Base-by-base conservation (phyloP, 2,329 filamentous ascomycete species). In the Magnaporthales sp. region DNA sequence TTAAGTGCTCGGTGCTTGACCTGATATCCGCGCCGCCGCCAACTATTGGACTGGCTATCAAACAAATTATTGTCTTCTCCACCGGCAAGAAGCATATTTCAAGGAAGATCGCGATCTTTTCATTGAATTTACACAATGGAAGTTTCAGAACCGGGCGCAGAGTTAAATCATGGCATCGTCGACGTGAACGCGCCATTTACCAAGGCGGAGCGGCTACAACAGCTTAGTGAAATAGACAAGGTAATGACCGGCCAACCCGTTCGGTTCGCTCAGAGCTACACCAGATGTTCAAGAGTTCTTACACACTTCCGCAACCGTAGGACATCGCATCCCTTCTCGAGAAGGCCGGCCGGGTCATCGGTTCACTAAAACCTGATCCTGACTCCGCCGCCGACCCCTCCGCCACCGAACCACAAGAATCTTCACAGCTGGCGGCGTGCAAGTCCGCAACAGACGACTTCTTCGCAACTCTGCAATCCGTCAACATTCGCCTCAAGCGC, bases 151-250 rank as follows among this genome's bases (percentile, higher is more conserved):
- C 24, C 29, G 26, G 64, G 64, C 3, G 67, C 38, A 19, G 72
- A 58, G 29, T 70, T 69, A 6, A 58, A 54, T 27, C 15, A 54
- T 58, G 32, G 30, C 32, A 11, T 38, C n/a, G 63, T 66, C 30
- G 70, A 74, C 58, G 66, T 74, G 31, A 79, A 82, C 60, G 74
- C 81, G 38, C 82, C 84, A n/a, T 90, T 93, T 70, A 90, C 87
- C 10, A 84, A 90, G 38, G 85, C 89, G 56, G 90, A 96, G 75
- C 91, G 91, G 70, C 92, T 96, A 70, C 83, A 89, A 67, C 91
- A 96, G 73, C 85, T 96, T 67, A 90, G 89, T 71, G 86, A 89
- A 58, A 91, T 96, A 71, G 92, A 96, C 78, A 85, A 86, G 73
- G 87, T 89, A 74, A 54, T 67, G 27, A 46, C n/a, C 3, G 51